These are phyloP conservation scores for Alternaria sp. DNA, from an alignment of 2,329 filamentous ascomycete genomes.

Conservation along the genomic window DNA sequence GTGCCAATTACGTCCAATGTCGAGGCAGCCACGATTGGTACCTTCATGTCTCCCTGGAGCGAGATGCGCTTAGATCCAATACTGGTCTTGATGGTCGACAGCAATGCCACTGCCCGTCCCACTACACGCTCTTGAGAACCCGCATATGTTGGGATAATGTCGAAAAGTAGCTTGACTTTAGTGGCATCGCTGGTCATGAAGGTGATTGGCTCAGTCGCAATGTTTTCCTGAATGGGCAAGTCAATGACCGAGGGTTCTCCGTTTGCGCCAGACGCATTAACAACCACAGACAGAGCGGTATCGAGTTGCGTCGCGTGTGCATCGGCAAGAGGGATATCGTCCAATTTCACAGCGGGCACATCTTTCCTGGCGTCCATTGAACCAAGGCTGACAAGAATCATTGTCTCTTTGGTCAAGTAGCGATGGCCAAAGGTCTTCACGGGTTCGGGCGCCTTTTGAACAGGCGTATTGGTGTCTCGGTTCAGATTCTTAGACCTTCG, in stretches of 20 bases:
- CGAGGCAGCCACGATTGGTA: slow-evolving; percentile 84
- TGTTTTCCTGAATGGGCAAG: slow-evolving; percentile 90
- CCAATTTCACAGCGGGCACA: slow-evolving; percentile 80
- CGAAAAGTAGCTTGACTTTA: slow-evolving; percentile 89
- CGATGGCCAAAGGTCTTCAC: slow-evolving; percentile 96
- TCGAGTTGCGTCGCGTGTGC: slow-evolving; percentile 94
- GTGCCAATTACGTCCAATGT: slow-evolving; percentile 89
- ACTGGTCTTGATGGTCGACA: slow-evolving; percentile 83
- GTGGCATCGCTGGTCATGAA: slow-evolving; percentile 80
- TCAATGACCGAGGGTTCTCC: slow-evolving; percentile 91
- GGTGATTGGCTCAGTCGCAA: slow-evolving; percentile 89
- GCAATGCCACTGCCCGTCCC: slow-evolving; percentile 84
- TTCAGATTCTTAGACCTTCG: slow-evolving; percentile 48
- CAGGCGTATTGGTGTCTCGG: slow-evolving; percentile 43
- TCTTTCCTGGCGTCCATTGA: slow-evolving; percentile 92
- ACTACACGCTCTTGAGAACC: slow-evolving; percentile 81
- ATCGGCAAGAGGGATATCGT: slow-evolving; percentile 83
- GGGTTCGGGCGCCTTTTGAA: slow-evolving; percentile 68
- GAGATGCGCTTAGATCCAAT: slow-evolving; percentile 88
- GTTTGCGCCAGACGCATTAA: slow-evolving; percentile 82
- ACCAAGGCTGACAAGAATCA: slow-evolving; percentile 90
- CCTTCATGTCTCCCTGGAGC: slow-evolving; percentile 87
- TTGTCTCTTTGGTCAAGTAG: slow-evolving; percentile 85
- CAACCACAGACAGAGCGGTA: slow-evolving; percentile 88
- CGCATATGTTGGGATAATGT: slow-evolving; percentile 94